Evolutionary conservation across 805 yeast species (phyloP).

Genomic region (Scheffersomyces coipomensis): DNA sequence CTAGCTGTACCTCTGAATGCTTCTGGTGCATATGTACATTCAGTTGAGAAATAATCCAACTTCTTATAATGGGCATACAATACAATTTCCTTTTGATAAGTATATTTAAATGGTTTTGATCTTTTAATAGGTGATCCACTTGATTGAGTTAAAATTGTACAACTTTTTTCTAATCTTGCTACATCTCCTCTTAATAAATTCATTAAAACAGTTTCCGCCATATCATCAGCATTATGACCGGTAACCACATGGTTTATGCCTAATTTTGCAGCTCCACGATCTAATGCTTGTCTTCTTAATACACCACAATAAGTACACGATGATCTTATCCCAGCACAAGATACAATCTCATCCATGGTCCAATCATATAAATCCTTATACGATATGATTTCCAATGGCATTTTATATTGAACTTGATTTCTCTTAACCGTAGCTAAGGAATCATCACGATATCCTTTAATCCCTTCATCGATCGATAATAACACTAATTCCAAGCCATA

Average conservation of each 20-base stretch:
- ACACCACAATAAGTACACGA: slow-evolving; percentile 99
- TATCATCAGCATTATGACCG: slow-evolving; percentile 98
- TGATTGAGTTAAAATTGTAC: slow-evolving; percentile 79
- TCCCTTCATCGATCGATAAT: slow-evolving; percentile 93
- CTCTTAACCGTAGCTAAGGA: slow-evolving; percentile 95
- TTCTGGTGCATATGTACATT: slow-evolving; percentile 97
- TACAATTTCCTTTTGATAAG: slow-evolving; percentile 96
- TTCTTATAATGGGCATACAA: slow-evolving; percentile 95
- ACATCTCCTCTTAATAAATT: slow-evolving; percentile 94
- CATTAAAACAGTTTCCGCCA: slow-evolving; percentile 98
- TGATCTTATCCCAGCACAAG: slow-evolving; percentile 88
- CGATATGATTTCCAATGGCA: slow-evolving; percentile 78
- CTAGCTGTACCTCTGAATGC: slow-evolving; percentile 98
- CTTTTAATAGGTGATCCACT: slow-evolving; percentile 88
- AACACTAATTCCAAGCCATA: slow-evolving; percentile 86
- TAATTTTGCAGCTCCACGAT: slow-evolving; percentile 87
- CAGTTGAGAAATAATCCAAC: slow-evolving; percentile 93
- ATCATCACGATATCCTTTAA: slow-evolving; percentile 95
- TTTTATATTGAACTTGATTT: slow-evolving; percentile 79
- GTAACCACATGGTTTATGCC: slow-evolving; percentile 91
- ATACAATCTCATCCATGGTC: slow-evolving; percentile 98
- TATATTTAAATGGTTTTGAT: slow-evolving; percentile 92
- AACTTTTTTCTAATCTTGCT: slow-evolving; percentile 85
- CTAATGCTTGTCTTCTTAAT: slow-evolving; percentile 91
- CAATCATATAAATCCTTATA: slow-evolving; percentile 89